phyloP scores from a whole-genome alignment of 768 basidiomycete genomes.

The button mushroom (Agaricus bisporus) region DNA sequence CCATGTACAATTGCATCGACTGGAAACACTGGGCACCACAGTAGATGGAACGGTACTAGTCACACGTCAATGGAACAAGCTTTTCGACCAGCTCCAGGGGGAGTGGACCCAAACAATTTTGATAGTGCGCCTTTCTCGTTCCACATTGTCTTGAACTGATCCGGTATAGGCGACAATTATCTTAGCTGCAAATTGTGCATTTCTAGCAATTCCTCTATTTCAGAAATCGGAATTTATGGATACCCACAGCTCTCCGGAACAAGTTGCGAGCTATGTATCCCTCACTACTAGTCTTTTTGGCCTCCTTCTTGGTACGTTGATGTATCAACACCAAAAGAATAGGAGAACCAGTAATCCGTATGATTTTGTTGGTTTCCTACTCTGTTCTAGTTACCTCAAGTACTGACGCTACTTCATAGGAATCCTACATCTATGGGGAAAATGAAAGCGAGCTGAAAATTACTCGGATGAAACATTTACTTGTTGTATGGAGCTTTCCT shows the following conservation, averaged over 20 bases:
- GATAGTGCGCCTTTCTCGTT: background rate
- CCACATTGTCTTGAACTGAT: background rate
- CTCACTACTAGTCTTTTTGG: conserved; percentile 1
- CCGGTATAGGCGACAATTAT: conserved; percentile 5
- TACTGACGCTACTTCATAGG: background rate
- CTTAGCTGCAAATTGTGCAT: conserved; percentile 5
- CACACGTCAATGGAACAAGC: background rate
- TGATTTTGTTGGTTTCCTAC: background rate
- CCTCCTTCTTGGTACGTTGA: conserved; percentile 1
- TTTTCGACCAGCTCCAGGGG: conserved; percentile 1
- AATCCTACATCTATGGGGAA: background rate
- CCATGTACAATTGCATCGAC: background rate
- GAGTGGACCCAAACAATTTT: conserved; percentile 5
- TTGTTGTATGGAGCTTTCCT: conserved; percentile 5
- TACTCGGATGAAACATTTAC: background rate
- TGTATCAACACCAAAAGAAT: background rate
- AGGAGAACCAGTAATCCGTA: background rate
- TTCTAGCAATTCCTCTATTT: conserved; percentile 7
- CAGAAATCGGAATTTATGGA: background rate
- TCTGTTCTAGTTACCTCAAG: background rate
- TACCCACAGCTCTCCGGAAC: conserved; percentile 3
- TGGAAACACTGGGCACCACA: background rate
- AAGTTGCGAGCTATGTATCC: conserved; percentile 6
- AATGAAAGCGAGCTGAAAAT: background rate
- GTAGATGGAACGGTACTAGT: background rate